A percentile compares a stretch with the other conserved stretches of the same genome.
These are phyloP conservation scores for Cercospora berteroae DNA, from an alignment of 2,329 filamentous ascomycete species.

Conservation along the genomic window DNA sequence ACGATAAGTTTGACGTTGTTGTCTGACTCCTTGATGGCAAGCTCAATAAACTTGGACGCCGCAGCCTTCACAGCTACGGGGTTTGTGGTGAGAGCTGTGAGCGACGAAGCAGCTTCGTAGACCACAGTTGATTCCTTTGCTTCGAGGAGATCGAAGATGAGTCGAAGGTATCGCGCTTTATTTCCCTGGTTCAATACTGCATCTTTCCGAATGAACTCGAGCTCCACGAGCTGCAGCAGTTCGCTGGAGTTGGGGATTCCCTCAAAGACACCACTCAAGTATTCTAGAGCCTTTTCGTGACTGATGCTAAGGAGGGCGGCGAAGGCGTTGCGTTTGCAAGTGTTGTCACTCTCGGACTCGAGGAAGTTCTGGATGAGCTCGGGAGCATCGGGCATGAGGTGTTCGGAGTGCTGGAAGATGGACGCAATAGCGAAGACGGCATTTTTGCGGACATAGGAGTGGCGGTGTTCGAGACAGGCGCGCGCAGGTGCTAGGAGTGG, in stretches of 20 bases:
- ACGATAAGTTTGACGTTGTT: constrained; percentile 99
- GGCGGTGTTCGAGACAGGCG: constrained; percentile 89
- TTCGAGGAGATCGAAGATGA: constrained; percentile 96
- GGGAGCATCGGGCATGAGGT: constrained; percentile 89
- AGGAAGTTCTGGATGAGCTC: constrained; percentile 90
- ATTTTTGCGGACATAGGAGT: constrained; percentile 97
- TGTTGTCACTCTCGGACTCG: constrained; percentile 84
- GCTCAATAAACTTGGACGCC: constrained; percentile 91
- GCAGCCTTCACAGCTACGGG: constrained; percentile 97
- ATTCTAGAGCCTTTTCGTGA: constrained; percentile 87
- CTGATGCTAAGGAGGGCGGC: constrained; percentile 86
- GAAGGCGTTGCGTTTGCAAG: constrained; percentile 97
- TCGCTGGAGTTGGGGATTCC: constrained; percentile 93
- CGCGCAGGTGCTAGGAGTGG: constrained; percentile 89
- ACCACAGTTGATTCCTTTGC: constrained; percentile 91
- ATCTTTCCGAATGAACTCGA: constrained; percentile 98
- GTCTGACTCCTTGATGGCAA: constrained; percentile 95
- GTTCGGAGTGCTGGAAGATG: constrained; percentile 86
- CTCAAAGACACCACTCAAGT: constrained; percentile 85
- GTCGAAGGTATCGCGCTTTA: constrained; percentile 87
- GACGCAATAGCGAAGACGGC: constrained; percentile 92
- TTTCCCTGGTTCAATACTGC: constrained; percentile 92
- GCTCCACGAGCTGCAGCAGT: constrained; percentile 84
- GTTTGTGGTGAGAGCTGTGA: constrained; percentile 91
- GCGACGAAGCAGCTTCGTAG: constrained; percentile 93